These are phyloP conservation scores for Colletotrichum australisinense DNA, from an alignment of 2,329 filamentous ascomycete genomes.

Conservation along the genomic window DNA sequence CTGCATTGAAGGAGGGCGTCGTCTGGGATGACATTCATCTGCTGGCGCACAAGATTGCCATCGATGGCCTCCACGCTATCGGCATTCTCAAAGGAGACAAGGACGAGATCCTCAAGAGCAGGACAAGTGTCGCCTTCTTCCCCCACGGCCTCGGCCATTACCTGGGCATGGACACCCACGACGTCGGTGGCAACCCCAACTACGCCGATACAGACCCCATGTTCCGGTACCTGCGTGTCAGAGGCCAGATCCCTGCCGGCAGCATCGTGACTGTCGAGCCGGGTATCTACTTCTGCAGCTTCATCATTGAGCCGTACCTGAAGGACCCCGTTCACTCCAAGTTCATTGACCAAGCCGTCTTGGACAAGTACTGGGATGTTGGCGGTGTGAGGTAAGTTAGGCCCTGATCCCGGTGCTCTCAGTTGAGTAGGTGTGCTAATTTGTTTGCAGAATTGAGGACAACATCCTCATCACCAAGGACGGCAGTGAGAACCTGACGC, in stretches of 20 bases:
- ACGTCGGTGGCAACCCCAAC: conserved; percentile 83
- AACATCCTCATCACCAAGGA: conserved; percentile 78
- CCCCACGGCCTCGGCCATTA: conserved; percentile 94
- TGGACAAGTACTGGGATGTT: conserved; percentile 86
- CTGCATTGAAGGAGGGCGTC: conserved; percentile 77
- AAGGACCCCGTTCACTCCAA: conserved; percentile 77
- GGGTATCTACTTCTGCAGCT: conserved; percentile 92
- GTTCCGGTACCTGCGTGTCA: conserved; percentile 87
- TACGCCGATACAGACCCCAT: conserved; percentile 83
- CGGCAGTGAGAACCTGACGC: conserved; percentile 79
- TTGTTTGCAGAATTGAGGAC: conserved; percentile 66
- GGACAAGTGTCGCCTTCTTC: conserved; percentile 91
- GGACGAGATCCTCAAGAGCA: conserved; percentile 79
- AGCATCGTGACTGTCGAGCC: conserved; percentile 96
- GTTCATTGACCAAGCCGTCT: conserved; percentile 79
- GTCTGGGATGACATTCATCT: conserved; percentile 86
- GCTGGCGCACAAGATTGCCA: conserved; percentile 83
- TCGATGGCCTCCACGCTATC: conserved; percentile 79
- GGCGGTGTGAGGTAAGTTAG: conserved; percentile 74
- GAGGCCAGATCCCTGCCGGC: conserved; percentile 77
- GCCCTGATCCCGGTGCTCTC: background rate
- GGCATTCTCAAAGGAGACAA: conserved; percentile 78
- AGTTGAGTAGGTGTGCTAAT: conserved; percentile 37
- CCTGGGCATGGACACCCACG: conserved; percentile 92
- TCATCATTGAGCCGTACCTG: conserved; percentile 86